Percentiles rank a stretch among this genome's conserved stretches.
Conservation (phyloP, 2,329 filamentous ascomycete species). For the Chrysoporthe austroafricana region DNA sequence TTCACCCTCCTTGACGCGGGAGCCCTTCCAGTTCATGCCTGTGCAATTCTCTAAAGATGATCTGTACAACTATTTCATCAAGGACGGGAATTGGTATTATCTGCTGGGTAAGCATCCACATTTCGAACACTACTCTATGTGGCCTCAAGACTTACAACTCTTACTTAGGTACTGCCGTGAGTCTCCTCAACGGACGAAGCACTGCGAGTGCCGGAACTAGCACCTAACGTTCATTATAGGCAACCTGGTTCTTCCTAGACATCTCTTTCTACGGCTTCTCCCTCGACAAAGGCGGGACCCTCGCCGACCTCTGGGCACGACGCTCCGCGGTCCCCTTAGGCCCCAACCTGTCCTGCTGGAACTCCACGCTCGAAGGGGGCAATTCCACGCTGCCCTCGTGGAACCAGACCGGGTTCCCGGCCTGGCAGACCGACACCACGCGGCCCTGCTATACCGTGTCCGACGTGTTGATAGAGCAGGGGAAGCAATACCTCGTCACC, state of each 20-base stretch:
- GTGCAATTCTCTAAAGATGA: constrained; percentile 54
- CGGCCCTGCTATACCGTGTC: constrained; percentile 57
- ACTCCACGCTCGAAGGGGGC: constrained; percentile 47
- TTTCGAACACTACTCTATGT: neutral
- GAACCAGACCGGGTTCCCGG: constrained; percentile 44
- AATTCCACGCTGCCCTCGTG: constrained; percentile 50
- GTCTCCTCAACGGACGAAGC: constrained; percentile 45
- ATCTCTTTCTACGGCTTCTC: constrained; percentile 62
- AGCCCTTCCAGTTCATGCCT: constrained; percentile 41
- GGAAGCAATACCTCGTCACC: constrained; percentile 56
- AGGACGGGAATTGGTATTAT: constrained; percentile 51
- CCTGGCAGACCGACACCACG: constrained; percentile 55
- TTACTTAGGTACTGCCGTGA: constrained; percentile 24
- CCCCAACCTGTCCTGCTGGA: constrained; percentile 50
- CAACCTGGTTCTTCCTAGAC: constrained; percentile 59
- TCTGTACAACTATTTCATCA: constrained; percentile 54
- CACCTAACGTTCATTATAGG: constrained; percentile 15
- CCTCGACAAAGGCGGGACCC: constrained; percentile 49
- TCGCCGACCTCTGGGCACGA: constrained; percentile 50
- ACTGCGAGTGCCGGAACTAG: too few relatives aligned
- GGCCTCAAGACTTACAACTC: constrained; percentile 17
- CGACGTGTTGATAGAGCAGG: constrained; percentile 54
- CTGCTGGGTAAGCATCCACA: constrained; percentile 38
- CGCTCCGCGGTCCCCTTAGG: constrained; percentile 40
- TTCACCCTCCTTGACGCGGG: constrained; percentile 31